These are phyloP conservation scores for Chytriomyces sp. DNA, from an alignment of 192 early-diverging fungal species.

Conservation along the genomic window DNA sequence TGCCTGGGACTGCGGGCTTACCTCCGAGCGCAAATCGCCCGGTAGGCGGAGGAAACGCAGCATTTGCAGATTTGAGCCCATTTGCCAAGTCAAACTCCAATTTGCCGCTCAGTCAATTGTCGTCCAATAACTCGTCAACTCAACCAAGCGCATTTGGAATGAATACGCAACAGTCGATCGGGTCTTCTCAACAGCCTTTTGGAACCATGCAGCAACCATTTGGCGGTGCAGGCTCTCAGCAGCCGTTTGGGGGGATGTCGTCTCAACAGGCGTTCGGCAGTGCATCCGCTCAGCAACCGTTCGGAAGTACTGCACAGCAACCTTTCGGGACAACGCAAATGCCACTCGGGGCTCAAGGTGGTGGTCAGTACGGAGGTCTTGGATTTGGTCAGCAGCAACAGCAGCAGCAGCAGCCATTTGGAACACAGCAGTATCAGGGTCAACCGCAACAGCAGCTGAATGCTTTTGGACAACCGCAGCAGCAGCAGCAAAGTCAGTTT, in stretches of 20 bases:
- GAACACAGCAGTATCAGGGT: not conserved
- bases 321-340: conserved; percentile 18
- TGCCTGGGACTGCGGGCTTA: too few relatives aligned
- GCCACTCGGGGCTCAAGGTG: conserved; percentile 1
- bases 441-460: conserved; percentile 14
- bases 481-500: not conserved
- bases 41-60: not conserved
- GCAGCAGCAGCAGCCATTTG: not conserved
- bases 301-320: conserved; percentile 27
- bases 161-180: not conserved
- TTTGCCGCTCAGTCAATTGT: not conserved
- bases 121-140: not conserved
- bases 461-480: not conserved
- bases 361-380: conserved; percentile 28
- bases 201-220: not conserved
- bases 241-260: conserved; percentile 15
- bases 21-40: not conserved
- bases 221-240: not conserved
- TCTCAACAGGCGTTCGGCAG: too few relatives aligned
- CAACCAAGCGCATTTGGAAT: not conserved
- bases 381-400: not conserved
- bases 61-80: not conserved
- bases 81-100: not conserved
- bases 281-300: conserved; percentile 11
- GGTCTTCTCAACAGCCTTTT: not conserved